Base-by-base conservation (phyloP, 148 eudicot species). In the Fagopyrum esculentum region DNA sequence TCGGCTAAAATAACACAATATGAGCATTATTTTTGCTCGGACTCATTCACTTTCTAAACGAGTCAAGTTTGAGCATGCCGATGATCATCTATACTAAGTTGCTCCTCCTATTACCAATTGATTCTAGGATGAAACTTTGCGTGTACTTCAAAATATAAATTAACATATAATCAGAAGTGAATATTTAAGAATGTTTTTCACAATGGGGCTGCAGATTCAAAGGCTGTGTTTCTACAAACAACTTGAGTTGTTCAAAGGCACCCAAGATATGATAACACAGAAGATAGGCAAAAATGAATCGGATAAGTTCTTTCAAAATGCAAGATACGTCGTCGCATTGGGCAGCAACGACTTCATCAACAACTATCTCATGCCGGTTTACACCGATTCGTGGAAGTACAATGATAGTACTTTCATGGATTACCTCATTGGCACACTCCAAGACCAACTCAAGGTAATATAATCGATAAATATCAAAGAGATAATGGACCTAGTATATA, bases 261-360 rank as follows among this genome's bases (percentile, higher is more conserved):
- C 93, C 13, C 91, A 82, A 76, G 82, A 84, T 5, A 72, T 90
- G 48, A 77, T 95, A 9, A 26, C 73, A 13, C 82, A 82, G 4
- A 86, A 88, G 76, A 80, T 92, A 3, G 97, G 98, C 60, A 75
- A 83, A 52, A 74, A 80, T 13, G 89, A 83, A 56, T 85, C 96
- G 0, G 74, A 82, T 0, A 84, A 89, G 59, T 90, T 90, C 75
- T 95, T 95, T 68, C 76, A 81, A 77, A 78, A 85, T 22, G 80
- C 93, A 4, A 80, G 72, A 2, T 95, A 95, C 19, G 89, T 90
- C 30, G 96, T 95, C 8, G 98, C 97, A 40, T 75, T 95, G 17
- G 98, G 98, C 57, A 90, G 96, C 83, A 95, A 95, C 40, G 98
- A 95, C 74, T 95, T 95, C 84, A 95, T 95, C 84, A 95, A 95